phyloP scores from a whole-genome alignment of 768 basidiomycete species.

The Neoboletus magnificus region DNA sequence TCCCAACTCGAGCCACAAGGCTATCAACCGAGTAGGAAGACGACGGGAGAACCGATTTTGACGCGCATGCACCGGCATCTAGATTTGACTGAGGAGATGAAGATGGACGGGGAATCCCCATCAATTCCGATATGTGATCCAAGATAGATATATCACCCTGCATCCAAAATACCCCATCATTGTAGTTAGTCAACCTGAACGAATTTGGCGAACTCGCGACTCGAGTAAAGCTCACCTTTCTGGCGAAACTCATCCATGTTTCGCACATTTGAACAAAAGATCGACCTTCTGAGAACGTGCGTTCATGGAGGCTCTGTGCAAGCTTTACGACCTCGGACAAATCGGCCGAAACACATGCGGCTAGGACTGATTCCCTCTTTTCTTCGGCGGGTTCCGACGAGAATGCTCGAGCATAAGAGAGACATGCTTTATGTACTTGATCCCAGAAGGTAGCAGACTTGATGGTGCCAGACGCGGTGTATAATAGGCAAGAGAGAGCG shows the following conservation, averaged over 20 bases:
- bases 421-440: constrained; percentile 52
- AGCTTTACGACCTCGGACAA: constrained; percentile 44
- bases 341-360: constrained; percentile 39
- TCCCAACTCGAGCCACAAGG: constrained; percentile 14
- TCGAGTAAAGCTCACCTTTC: constrained; percentile 42
- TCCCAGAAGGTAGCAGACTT: constrained; percentile 66
- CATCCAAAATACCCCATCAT: not conserved
- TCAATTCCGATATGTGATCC: constrained; percentile 45
- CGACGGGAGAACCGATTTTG: not conserved
- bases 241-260: constrained; percentile 67
- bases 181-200: not conserved
- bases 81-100: constrained; percentile 1
- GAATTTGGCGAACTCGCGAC: not conserved
- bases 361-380: constrained; percentile 27
- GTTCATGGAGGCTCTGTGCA: constrained; percentile 37
- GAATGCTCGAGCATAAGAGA: constrained; percentile 28
- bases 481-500: constrained; percentile 45
- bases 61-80: not conserved
- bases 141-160: constrained; percentile 49
- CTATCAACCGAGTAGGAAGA: constrained; percentile 16
- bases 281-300: constrained; percentile 44
- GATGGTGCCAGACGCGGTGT: constrained; percentile 45
- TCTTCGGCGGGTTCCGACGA: constrained; percentile 10
- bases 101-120: constrained; percentile 25
- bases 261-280: constrained; percentile 66